Conservation (phyloP, 352 stramenopile species). For the Phytophthora cactorum region DNA sequence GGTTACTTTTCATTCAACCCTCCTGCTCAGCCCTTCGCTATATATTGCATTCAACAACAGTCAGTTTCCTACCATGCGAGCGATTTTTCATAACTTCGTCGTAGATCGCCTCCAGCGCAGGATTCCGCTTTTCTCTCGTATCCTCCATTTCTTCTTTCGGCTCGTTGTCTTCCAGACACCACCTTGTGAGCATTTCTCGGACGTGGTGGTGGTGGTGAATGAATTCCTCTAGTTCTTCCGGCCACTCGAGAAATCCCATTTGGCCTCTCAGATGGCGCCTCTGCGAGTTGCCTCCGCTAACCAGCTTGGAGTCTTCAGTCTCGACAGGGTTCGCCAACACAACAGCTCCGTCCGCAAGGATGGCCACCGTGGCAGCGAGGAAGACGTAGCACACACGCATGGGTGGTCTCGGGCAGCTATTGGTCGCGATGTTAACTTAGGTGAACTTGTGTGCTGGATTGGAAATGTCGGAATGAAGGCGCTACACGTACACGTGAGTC, state of each 20-base stretch:
- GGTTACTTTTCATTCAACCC: no score
- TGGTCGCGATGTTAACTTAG: background rate
- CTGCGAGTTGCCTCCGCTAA: background rate
- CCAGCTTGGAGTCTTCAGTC: background rate
- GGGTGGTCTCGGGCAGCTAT: background rate
- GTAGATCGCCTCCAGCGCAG: slow-evolving; percentile 1
- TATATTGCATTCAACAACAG: slow-evolving; percentile 16
- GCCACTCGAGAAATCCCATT: slow-evolving; percentile 9
- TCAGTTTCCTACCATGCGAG: slow-evolving; percentile 7
- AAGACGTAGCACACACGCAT: slow-evolving; percentile 13
- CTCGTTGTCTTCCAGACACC: slow-evolving; percentile 24
- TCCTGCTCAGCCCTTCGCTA: background rate
- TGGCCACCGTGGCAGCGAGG: background rate
- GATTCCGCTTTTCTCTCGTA: background rate
- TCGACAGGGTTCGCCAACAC: background rate
- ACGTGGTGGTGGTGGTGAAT: slow-evolving; percentile 21
- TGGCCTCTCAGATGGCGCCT: slow-evolving; percentile 20
- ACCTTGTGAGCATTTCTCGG: slow-evolving; percentile 16
- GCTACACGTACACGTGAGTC: background rate
- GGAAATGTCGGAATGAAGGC: slow-evolving; percentile 9
- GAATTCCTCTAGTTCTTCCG: slow-evolving; percentile 15
- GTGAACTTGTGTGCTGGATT: background rate
- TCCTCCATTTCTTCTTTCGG: slow-evolving; percentile 5
- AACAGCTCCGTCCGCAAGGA: background rate
- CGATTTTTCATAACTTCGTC: slow-evolving; percentile 1